phyloP scores from a whole-genome alignment of 2,329 filamentous ascomycete genomes.

The Lachnellula hyalina region DNA sequence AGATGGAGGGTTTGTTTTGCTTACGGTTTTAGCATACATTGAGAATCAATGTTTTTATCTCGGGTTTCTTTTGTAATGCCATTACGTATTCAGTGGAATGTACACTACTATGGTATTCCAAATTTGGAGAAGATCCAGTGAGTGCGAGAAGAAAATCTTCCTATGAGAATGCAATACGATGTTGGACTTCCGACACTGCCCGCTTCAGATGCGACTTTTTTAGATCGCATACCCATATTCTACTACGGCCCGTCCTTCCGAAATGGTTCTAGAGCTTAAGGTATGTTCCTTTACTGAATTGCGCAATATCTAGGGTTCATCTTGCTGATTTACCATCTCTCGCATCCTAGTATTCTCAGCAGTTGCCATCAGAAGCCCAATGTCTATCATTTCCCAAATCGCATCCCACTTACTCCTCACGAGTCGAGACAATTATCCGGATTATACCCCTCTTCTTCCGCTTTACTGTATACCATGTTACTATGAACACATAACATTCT shows the following conservation, averaged over 20 bases:
- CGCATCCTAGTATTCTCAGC: neutral
- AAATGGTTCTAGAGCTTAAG: no score
- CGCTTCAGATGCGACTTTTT: no score
- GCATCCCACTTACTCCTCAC: neutral
- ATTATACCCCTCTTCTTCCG: neutral
- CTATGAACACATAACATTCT: neutral
- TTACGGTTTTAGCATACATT: neutral
- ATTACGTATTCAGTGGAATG: neutral
- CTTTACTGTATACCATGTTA: neutral
- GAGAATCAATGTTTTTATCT: neutral
- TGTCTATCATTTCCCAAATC: no score
- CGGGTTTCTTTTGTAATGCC: neutral
- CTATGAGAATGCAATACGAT: no score
- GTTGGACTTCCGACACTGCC: no score
- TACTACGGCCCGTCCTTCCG: no score
- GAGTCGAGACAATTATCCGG: neutral
- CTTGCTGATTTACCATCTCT: neutral
- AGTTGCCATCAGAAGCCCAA: no score
- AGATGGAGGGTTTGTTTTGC: neutral
- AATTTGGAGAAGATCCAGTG: no score
- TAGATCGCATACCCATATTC: no score
- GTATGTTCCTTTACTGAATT: no score
- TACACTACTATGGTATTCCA: neutral
- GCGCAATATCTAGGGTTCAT: no score
- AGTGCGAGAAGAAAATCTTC: no score